Conservation (phyloP, 176 grass and related monocot genomes). For the Avena insularis region DNA sequence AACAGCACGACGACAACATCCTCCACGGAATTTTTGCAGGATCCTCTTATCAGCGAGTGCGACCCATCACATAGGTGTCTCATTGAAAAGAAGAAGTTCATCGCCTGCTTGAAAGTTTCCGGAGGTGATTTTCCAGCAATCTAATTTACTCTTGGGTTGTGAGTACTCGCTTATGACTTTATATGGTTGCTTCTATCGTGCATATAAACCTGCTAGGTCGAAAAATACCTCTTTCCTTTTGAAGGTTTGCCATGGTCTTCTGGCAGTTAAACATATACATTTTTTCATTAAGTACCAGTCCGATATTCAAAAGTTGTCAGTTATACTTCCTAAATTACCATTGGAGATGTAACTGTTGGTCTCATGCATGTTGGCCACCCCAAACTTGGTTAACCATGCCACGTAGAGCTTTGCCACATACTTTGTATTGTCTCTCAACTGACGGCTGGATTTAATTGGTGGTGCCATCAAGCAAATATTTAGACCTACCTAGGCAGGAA, state of each 20-base stretch:
- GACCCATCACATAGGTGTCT: constrained; percentile 79
- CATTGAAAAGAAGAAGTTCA: constrained; percentile 68
- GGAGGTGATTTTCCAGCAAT: constrained; percentile 60
- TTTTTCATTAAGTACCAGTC: constrained; percentile 6
- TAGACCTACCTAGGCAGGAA: neutral
- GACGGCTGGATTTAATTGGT: neutral
- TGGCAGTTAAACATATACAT: neutral
- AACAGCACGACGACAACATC: constrained; percentile 15
- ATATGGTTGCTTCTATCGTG: constrained; percentile 2
- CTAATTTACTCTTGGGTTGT: neutral
- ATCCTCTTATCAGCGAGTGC: constrained; percentile 62
- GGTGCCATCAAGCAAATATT: neutral
- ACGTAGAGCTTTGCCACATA: neutral
- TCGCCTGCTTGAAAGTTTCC: constrained; percentile 85
- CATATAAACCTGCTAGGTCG: neutral
- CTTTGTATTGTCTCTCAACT: neutral
- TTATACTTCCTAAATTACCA: constrained; percentile 26
- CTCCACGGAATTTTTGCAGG: constrained; percentile 35
- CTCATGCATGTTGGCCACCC: neutral
- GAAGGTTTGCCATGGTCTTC: neutral
- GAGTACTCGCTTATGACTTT: neutral
- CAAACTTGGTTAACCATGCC: neutral
- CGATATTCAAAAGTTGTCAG: neutral
- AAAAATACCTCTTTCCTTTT: neutral
- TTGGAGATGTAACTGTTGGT: neutral